Evolutionary conservation across 306 rosid genomes (phyloP).

Genomic region (Dryas alaskensis): DNA sequence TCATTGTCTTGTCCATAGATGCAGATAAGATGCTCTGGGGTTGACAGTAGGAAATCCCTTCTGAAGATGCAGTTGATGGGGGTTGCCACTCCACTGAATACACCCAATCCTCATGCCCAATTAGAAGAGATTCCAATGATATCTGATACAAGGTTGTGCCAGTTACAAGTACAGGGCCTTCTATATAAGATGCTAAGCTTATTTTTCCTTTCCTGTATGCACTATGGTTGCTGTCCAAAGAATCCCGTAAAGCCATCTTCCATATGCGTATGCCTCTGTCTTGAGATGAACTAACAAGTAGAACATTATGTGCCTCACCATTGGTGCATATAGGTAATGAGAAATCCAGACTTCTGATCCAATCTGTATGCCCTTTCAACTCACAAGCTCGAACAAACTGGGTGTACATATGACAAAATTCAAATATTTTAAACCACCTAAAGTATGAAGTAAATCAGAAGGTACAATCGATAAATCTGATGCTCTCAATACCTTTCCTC

Average conservation of each 20-base stretch:
- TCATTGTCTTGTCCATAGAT: conserved; percentile 99
- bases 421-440: conserved; percentile 7
- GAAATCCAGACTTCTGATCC: conserved; percentile 97
- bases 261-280: conserved; percentile 90
- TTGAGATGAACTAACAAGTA: conserved; percentile 90
- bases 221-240: conserved; percentile 39
- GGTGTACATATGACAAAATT: conserved; percentile 26
- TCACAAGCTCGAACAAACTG: conserved; percentile 84
- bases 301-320: conserved; percentile 55
- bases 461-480: conserved; percentile 16
- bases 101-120: conserved; percentile 99
- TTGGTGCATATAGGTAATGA: conserved; percentile 56
- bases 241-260: conserved; percentile 54
- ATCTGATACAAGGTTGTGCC: conserved; percentile 73
- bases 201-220: conserved; percentile 45
- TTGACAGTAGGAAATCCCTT: conserved; percentile 54
- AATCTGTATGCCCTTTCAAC: conserved; percentile 90
- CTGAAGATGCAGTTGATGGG: conserved; percentile 47
- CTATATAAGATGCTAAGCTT: conserved; percentile 78
- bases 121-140: conserved; percentile 86
- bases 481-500: conserved; percentile 57
- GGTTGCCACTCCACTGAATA: conserved; percentile 94
- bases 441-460: conserved; percentile 13
- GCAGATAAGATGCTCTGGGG: conserved; percentile 90
- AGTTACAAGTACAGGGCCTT: conserved; percentile 81